These are phyloP conservation scores for Termitomyces titanicus DNA, from an alignment of 768 basidiomycete genomes.

Conservation along the genomic window DNA sequence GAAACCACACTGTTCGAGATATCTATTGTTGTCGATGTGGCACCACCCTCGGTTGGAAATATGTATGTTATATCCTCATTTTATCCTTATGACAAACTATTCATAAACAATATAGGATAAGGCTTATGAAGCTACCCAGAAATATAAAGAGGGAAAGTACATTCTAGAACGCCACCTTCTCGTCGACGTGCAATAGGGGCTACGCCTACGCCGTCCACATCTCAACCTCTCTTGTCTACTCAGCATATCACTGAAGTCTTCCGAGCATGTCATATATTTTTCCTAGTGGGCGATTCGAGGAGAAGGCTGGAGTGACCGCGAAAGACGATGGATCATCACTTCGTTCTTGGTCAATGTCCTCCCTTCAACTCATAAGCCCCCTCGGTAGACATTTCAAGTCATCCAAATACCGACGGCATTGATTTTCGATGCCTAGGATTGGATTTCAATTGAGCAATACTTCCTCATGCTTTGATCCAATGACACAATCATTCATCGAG, in stretches of 20 bases:
- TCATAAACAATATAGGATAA: constrained; percentile 62
- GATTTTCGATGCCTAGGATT: background rate
- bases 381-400: background rate
- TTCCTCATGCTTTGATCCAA: background rate
- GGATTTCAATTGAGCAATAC: background rate
- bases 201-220: background rate
- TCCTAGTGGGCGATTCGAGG: background rate
- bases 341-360: constrained; percentile 4
- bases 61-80: constrained; percentile 52
- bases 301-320: constrained; percentile 9
- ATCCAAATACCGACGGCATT: background rate
- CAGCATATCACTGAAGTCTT: constrained; percentile 20
- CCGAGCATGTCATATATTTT: background rate
- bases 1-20: constrained; percentile 93
- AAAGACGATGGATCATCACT: background rate
- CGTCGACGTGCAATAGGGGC: constrained; percentile 71
- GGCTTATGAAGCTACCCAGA: constrained; percentile 86
- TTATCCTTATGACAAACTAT: constrained; percentile 1
- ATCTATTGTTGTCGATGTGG: constrained; percentile 92
- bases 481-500: background rate
- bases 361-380: background rate
- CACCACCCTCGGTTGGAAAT: constrained; percentile 94
- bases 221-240: constrained; percentile 9
- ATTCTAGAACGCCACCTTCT: constrained; percentile 94
- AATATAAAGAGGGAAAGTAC: constrained; percentile 98